Conservation (phyloP, 208 protist species). For the Tritrichomonas musculus region DNA sequence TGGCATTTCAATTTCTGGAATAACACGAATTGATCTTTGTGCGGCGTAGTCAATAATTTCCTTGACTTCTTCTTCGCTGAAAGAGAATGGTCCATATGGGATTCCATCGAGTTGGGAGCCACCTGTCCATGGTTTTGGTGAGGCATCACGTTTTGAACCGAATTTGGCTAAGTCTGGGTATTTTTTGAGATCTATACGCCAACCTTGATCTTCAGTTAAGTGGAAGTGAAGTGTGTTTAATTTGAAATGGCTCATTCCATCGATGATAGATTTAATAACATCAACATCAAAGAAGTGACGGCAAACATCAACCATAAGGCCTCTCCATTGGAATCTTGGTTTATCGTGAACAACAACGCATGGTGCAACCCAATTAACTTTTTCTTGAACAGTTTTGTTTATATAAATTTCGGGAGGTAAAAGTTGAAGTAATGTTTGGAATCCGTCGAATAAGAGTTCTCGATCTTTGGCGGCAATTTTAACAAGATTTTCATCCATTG, state of each 20-base stretch:
- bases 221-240: conserved; percentile 32
- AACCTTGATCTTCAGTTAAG: background rate
- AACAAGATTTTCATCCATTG: background rate
- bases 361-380: background rate
- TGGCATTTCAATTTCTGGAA: conserved; percentile 37
- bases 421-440: background rate
- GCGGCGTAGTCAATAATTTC: conserved; percentile 33
- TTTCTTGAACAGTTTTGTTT: too few species aligned
- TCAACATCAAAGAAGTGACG: background rate
- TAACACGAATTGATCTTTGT: background rate
- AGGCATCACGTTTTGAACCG: background rate
- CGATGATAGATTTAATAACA: background rate
- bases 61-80: background rate
- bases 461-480: background rate
- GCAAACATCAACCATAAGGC: conserved; percentile 27
- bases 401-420: too few species aligned
- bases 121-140: too few species aligned
- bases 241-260: background rate
- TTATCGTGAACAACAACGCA: background rate
- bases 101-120: too few species aligned
- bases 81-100: background rate
- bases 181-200: background rate
- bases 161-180: background rate
- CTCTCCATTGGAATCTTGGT: background rate
- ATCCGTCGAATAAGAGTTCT: background rate